phyloP scores from a whole-genome alignment of 331 rosid species.

The Quercus tomentella region DNA sequence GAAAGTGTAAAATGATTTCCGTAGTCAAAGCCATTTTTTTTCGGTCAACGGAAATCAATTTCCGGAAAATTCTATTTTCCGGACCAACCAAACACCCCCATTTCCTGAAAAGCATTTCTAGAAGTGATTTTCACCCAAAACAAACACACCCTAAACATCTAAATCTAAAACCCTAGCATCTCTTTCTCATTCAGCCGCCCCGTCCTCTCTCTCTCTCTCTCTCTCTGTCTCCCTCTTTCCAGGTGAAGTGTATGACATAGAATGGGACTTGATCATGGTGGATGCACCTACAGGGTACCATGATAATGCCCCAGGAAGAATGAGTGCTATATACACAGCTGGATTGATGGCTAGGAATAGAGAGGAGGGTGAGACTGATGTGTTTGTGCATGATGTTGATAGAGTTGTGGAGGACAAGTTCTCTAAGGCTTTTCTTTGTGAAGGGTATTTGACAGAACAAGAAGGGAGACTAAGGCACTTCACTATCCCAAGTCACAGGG shows the following conservation, averaged over 20 bases:
- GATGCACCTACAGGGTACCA: constrained; percentile 87
- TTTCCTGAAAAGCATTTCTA: too few relatives aligned
- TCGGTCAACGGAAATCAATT: too few relatives aligned
- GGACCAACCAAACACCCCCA: too few relatives aligned
- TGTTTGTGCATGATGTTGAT: constrained; percentile 91
- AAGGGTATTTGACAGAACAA: constrained; percentile 69
- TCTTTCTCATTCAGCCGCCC: too few relatives aligned
- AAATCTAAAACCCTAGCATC: too few relatives aligned
- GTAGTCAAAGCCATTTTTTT: too few relatives aligned
- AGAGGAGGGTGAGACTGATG: constrained; percentile 69
- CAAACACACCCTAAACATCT: too few relatives aligned
- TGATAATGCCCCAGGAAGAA: constrained; percentile 82
- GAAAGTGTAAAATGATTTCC: too few relatives aligned
- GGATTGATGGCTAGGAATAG: constrained; percentile 87
- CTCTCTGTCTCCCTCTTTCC: too few relatives aligned
- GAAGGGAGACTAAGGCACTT: constrained; percentile 85
- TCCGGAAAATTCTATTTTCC: too few relatives aligned
- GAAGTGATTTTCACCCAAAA: too few relatives aligned
- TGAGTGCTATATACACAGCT: constrained; percentile 87
- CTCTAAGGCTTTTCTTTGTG: constrained; percentile 65
- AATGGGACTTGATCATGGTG: constrained; percentile 97
- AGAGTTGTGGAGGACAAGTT: constrained; percentile 72
- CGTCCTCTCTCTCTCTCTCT: too few relatives aligned
- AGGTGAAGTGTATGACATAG: constrained; percentile 42
- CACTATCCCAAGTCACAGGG: constrained; percentile 66